Base-by-base conservation (phyloP, 306 rosid genomes). In the Potentilla sterilis region DNA sequence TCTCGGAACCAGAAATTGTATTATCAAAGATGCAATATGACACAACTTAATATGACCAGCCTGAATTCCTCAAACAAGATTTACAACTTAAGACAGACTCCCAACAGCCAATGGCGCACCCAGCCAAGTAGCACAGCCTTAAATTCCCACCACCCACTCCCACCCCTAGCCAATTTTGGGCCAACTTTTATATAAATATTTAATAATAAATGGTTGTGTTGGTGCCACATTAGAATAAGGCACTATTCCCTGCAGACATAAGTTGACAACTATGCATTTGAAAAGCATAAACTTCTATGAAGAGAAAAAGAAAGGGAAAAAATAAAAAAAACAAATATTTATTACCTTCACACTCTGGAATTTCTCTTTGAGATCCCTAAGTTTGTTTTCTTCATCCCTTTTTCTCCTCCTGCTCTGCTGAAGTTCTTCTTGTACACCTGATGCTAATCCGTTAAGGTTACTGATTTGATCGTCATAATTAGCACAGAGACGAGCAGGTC, bases 401-500 rank as follows among this genome's bases (percentile, higher is more conserved):
- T 92, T 94, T 79, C 61, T 84, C 75, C 71, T 75, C 81, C 79
- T 85, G 47, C 71, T 70, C 18, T 72, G 81, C 80, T 81, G 69
- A 64, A 75, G 86, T 51, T 70, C 82, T 57, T 87, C 85, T 69
- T 77, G 80, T 47, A 81, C 83, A 72, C 52, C 57, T 51, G 72
- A 81, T 61, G 80, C 85, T 59, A 81, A 83, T 66, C 57, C 75
- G 69, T 79, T 81, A 77, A 85, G 84, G 57, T 75, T 65, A 48
- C 69, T 46, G 69, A 92, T 92, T 44, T 87, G 88, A 62, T 74
- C 86, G 47, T 91, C 93, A 78, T 80, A 83, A 72, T 93, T 86
- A 84, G 91, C 82, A 84, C 90, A 87, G 40, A 94, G 89, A 58
- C 97, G 92, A 12, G 85, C 89, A 72, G 79, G 76, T 87, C 82